Evolutionary conservation across 2,329 filamentous ascomycete genomes (phyloP), one percentile per base, ranked within the genome.

Genomic region (Fusarium euwallaceae): DNA sequence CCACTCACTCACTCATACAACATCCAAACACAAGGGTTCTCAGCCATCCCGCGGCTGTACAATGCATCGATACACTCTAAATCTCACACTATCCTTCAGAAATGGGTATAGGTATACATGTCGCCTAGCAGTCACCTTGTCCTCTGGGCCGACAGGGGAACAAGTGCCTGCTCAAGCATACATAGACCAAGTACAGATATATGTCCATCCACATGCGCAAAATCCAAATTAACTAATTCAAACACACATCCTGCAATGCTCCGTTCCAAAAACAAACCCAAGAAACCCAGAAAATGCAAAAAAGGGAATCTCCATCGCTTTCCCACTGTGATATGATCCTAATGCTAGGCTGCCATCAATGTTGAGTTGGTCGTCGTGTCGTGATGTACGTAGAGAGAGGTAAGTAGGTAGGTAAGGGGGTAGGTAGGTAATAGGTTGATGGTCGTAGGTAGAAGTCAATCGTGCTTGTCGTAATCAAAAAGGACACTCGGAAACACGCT

Each of bases 401-500:
- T 39, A 58, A 34, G 34, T 58, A 58, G 55, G 20, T 58, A 58
- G 34, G 32, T 58, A 37, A 8, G 45, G 45, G 24, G 45, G 22
- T 27, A 51, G 6, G 27, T 27, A 27, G 48, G 17, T 27, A 53
- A 27, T 48, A 48, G 43, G 24, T 29, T n/a, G 45, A 51, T 51
- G 45, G 45, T 51, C 45, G 24, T 27, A 51, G 45, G 48, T 53
- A 53, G 36, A 32, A 73, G 53, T 61, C 53, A 64, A 43, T 69
- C 67, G 55, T 69, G 62, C 37, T 71, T 66, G 61, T 67, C 64
- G 67, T 64, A 76, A 66, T 61, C 29, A 69, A 75, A 69, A 64
- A 76, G 58, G 69, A 68, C 56, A 69, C 41, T 62, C 48, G 69
- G 58, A 77, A 77, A 77, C 76, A 65, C 77, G 76, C 78, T 78